These are phyloP conservation scores for Polytrichum commune DNA, from an alignment of 225 moss, liverwort and hornwort genomes.

Conservation along the genomic window DNA sequence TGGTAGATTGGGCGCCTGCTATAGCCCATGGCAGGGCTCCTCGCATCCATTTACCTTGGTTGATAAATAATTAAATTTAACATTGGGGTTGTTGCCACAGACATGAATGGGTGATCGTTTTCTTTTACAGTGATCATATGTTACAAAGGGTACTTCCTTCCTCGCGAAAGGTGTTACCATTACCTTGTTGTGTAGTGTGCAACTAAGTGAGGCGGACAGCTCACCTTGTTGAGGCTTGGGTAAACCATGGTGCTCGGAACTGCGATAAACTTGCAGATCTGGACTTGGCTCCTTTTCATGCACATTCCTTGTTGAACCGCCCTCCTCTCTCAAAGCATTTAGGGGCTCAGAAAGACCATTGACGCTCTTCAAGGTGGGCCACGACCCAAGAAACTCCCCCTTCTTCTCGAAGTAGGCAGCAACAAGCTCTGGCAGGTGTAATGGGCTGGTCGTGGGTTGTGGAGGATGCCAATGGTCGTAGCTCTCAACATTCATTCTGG, in stretches of 20 bases:
- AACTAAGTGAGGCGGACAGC: neutral
- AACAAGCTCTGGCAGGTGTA: constrained; percentile 17
- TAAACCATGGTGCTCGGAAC: constrained; percentile 19
- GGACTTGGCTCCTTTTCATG: neutral
- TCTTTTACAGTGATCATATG: too few relatives aligned
- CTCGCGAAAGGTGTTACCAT: too few relatives aligned
- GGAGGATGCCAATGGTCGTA: neutral
- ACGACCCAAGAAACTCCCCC: constrained; percentile 9
- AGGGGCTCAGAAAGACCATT: neutral
- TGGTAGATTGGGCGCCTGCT: too few relatives aligned
- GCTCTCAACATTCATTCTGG: constrained; percentile 3
- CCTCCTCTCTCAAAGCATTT: constrained; percentile 13
- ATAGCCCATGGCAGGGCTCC: too few relatives aligned
- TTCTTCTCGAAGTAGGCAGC: constrained; percentile 10
- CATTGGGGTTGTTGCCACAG: too few relatives aligned
- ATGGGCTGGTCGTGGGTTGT: neutral
- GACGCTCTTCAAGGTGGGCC: constrained; percentile 9
- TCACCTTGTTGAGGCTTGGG: constrained; percentile 30
- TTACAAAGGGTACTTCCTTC: too few relatives aligned
- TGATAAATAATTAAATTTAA: too few relatives aligned
- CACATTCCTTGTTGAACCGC: neutral
- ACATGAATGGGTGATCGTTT: too few relatives aligned
- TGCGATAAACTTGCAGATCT: constrained; percentile 17
- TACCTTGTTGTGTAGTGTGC: too few relatives aligned
- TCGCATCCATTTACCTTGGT: too few relatives aligned